Conservation (phyloP, 176 grass and related monocot species). For the Triticum urartu region DNA sequence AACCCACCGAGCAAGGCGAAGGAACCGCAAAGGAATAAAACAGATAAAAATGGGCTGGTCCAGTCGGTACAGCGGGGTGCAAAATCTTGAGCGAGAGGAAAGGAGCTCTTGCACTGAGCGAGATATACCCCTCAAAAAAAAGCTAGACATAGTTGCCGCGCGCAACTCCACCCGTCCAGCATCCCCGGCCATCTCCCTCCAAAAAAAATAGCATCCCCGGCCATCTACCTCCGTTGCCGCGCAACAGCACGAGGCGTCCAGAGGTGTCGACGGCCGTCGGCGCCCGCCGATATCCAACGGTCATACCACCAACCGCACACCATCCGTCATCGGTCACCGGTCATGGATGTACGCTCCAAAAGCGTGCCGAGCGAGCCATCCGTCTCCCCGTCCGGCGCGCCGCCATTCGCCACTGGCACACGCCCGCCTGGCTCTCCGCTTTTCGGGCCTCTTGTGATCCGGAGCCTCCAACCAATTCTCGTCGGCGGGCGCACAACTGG, state of each 20-base stretch:
- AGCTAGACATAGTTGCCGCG: too few relatives aligned
- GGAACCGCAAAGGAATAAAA: too few relatives aligned
- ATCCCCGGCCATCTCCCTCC: not conserved
- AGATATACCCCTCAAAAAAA: too few relatives aligned
- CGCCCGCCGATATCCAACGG: not conserved
- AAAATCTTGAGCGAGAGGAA: too few relatives aligned
- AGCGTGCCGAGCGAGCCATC: not conserved
- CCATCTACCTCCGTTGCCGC: too few relatives aligned
- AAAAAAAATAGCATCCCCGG: not conserved
- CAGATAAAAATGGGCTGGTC: too few relatives aligned
- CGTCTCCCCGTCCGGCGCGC: not conserved
- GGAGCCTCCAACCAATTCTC: not conserved
- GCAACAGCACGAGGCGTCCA: not conserved
- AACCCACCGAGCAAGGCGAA: too few relatives aligned
- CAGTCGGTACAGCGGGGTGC: too few relatives aligned
- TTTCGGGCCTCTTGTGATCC: not conserved
- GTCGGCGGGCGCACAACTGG: not conserved
- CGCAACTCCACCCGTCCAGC: not conserved
- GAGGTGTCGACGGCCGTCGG: not conserved
- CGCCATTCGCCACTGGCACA: not conserved
- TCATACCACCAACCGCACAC: not conserved
- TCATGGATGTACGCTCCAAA: not conserved
- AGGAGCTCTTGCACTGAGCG: too few relatives aligned
- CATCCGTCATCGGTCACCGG: not conserved
- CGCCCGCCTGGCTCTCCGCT: not conserved